Percentiles rank a stretch among this genome's conserved stretches.
Evolutionary conservation across 345 rosid species (phyloP).

Genomic region (Lagerstroemia speciosa): DNA sequence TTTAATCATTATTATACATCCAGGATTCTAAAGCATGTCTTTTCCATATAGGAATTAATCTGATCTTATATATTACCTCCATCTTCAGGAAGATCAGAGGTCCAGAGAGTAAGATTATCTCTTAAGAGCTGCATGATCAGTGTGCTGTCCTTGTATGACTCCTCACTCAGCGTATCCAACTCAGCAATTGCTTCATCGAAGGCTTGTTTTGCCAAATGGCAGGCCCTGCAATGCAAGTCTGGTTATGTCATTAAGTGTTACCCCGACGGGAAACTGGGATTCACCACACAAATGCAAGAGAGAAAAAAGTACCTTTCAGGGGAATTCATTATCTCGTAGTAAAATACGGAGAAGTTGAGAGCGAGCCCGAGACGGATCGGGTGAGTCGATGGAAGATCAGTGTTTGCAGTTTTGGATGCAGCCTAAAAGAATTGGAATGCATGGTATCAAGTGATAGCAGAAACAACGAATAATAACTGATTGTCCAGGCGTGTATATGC

Average conservation of each 20-base stretch:
- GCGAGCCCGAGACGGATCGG: constrained; percentile 99
- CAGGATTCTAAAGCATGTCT: no score
- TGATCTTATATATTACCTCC: no score
- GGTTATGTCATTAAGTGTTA: not conserved
- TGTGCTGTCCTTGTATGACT: no score
- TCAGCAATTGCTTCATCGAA: no score
- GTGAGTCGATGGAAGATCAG: constrained; percentile 92
- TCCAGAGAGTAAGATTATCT: no score
- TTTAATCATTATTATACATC: no score
- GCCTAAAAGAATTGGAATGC: constrained; percentile 33
- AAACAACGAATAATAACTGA: not conserved
- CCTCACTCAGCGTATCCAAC: no score
- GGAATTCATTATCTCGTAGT: constrained; percentile 97
- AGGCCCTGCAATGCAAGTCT: no score
- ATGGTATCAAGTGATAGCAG: not conserved
- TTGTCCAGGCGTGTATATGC: not conserved
- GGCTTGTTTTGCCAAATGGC: no score
- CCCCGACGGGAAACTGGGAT: not conserved
- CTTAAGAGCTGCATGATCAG: no score
- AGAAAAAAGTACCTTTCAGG: constrained; percentile 60
- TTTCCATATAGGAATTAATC: no score
- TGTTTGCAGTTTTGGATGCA: constrained; percentile 80
- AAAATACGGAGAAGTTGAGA: constrained; percentile 96
- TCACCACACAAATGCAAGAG: not conserved
- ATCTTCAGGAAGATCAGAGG: no score